phyloP scores from a whole-genome alignment of 176 grass and related monocot species.

The barley (Hordeum vulgare) region MorexV3_pseudomolecules_assembly NC_058522.1:445063565-445064064 shows the following conservation, averaged over 20 bases:
- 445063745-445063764: too few relatives aligned
- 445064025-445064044: too few relatives aligned
- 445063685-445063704: not conserved
- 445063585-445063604: constrained; percentile 91
- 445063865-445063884: too few relatives aligned
- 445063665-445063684: constrained; percentile 93
- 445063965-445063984: too few relatives aligned
- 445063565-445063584: constrained; percentile 95
- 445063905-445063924: not conserved
- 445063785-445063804: not conserved
- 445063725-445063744: not conserved
- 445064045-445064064: too few relatives aligned
- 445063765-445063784: not conserved
- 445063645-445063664: constrained; percentile 94
- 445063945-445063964: too few relatives aligned
- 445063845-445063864: too few relatives aligned
- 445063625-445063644: constrained; percentile 88
- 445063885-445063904: too few relatives aligned
- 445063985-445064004: too few relatives aligned
- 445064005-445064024: too few relatives aligned
- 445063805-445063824: not conserved
- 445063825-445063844: too few relatives aligned
- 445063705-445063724: not conserved
- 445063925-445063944: not conserved
- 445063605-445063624: constrained; percentile 78